Conservation (phyloP, 2,329 filamentous ascomycete genomes). For the Diatrype stigma region DNA sequence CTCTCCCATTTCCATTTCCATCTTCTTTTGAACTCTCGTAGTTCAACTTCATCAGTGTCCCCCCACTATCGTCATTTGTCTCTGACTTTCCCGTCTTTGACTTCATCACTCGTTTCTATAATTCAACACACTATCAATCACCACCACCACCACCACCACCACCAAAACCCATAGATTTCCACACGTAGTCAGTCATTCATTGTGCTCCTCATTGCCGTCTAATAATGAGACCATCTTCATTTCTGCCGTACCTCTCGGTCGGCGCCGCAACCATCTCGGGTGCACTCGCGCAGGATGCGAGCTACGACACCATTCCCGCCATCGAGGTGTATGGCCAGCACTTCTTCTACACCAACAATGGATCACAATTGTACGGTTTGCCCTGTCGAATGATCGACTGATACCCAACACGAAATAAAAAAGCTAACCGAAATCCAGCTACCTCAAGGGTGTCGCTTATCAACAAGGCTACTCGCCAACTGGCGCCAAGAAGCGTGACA, state of each 20-base stretch:
- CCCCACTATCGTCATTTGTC: not conserved
- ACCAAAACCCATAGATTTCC: not conserved
- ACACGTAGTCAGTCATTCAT: not conserved
- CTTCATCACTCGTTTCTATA: not conserved
- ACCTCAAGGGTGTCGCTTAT: slow-evolving; percentile 92
- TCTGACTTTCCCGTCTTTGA: not conserved
- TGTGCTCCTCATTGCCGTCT: not conserved
- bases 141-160: slow-evolving; percentile 6
- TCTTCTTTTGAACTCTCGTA: not conserved
- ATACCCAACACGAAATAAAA: slow-evolving; percentile 1
- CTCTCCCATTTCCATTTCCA: not conserved
- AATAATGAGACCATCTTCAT: slow-evolving; percentile 24
- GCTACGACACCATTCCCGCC: slow-evolving; percentile 25
- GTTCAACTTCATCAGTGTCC: not conserved
- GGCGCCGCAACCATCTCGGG: slow-evolving; percentile 22
- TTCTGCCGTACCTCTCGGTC: slow-evolving; percentile 17
- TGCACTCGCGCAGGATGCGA: slow-evolving; percentile 19
- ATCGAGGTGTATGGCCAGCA: slow-evolving; percentile 29
- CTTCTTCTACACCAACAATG: slow-evolving; percentile 46
- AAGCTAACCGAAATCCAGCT: slow-evolving; percentile 35
- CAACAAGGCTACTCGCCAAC: slow-evolving; percentile 70
- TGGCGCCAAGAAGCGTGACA: slow-evolving; percentile 37
- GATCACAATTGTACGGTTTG: slow-evolving; percentile 60
- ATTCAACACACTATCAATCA: slow-evolving; percentile 5
- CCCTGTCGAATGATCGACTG: slow-evolving; percentile 4